phyloP scores from a whole-genome alignment of 345 rosid genomes.

The Fremontodendron californicum region DNA sequence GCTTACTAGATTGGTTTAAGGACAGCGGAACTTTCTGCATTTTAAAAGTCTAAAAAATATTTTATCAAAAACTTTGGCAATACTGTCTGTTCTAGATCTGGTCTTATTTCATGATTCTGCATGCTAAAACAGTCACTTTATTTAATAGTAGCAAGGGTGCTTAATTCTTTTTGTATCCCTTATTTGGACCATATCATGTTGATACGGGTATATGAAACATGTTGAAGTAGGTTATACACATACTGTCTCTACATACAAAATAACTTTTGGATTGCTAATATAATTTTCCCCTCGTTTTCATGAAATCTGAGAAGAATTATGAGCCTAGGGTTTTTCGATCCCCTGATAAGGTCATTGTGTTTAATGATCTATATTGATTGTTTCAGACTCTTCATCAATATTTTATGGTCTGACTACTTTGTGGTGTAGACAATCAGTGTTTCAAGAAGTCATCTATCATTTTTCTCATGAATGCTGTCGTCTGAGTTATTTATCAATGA shows the following conservation, averaged over 20 bases:
- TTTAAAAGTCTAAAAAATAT: background rate
- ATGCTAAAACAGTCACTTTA: background rate
- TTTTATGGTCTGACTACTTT: background rate
- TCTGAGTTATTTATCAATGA: conserved; percentile 18
- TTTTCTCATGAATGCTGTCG: background rate
- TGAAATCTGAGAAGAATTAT: background rate
- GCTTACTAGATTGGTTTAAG: too few relatives aligned
- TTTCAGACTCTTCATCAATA: background rate
- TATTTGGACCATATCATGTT: background rate
- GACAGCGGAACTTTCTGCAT: too few relatives aligned
- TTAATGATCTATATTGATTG: background rate
- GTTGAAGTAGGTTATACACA: background rate
- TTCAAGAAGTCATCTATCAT: background rate
- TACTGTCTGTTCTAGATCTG: background rate
- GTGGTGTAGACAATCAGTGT: background rate
- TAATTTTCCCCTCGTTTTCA: background rate
- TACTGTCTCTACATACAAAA: background rate
- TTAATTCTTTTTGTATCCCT: background rate
- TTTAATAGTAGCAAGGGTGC: background rate
- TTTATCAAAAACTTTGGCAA: background rate
- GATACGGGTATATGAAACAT: background rate
- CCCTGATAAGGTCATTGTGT: background rate
- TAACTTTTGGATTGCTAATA: background rate
- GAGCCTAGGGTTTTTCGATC: background rate
- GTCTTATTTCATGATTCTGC: background rate